Evolutionary conservation across 2,329 filamentous ascomycete species (phyloP), one percentile per base, ranked within the genome.

Genomic region (Annulohypoxylon truncatum): DNA sequence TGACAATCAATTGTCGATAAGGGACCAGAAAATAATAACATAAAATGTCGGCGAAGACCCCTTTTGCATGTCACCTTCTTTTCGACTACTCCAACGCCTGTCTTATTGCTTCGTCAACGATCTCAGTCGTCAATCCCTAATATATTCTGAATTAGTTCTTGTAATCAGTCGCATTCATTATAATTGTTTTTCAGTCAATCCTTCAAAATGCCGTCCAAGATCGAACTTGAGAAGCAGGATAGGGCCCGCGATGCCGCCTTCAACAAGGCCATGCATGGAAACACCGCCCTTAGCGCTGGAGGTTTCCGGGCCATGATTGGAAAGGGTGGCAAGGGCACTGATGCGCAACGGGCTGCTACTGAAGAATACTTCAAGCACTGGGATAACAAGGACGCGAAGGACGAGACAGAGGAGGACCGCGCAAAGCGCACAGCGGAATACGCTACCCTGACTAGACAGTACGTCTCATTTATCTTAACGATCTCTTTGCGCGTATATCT

Each of bases 291-390:
- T 77, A 87, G 88, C 46, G 82, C 85, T 61, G 92, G 91, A 76
- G 92, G 93, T 72, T 87, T 97, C 74, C 83, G 88, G 73, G 92
- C 95, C 75, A 94, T 97, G 89, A 84, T 97, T 76, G 85, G 85
- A 78, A 99, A 99, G 84, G 90, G 96, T 76, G 85, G 85, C 78
- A 99, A 99, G 84, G 90, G 96, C 79, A 71, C 75, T 28, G 76
- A 83, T 28, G 93, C 93, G 6, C 92, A 96, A 77, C 88, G 93
- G 78, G 90, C 90, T 55, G 93, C 93, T 48, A 87, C 94, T 26
- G 92, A 96, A 77, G 92, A 96, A 79, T 97, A 97, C 82, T 97
- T 97, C 84, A 96, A 96, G 86, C 94, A 97, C 79, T 97, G 92
- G 92, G 93, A 97, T 80, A 91, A 95, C 83, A 94, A 96, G 82